Base-by-base conservation (phyloP, 2,329 filamentous ascomycete species). In the Cladophialophora exuberans region DNA sequence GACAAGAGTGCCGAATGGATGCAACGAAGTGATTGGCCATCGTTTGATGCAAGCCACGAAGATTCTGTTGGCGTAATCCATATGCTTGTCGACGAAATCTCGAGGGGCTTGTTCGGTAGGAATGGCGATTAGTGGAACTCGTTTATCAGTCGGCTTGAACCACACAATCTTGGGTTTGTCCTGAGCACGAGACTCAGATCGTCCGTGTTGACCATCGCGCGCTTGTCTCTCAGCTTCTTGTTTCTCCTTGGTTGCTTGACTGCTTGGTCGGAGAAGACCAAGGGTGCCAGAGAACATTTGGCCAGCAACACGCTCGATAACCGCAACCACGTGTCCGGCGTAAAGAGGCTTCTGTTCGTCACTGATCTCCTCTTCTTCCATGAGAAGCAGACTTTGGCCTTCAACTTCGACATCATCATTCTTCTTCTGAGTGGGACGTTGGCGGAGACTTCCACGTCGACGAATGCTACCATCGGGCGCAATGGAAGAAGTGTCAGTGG, bases 151-250 rank as follows among this genome's bases (percentile, higher is more conserved):
- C 55, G 94, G 94, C 80, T 99, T 99, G 79, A 99, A 99, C 94
- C 94, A 99, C 36, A 99, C 94, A 75, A 99, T 99, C 85, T 99
- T 99, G 61, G 94, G 94, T 76, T 97, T 97, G 62, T 99, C 94
- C 70, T 95, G 91, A 61, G 89, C 84, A 50, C 92, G 89, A 59
- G 92, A 89, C 62, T 94, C 86, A 49, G 86, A 83, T 57, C 82
- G 83, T 60, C 88, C 86, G 50, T 77, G 76, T 62, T 82, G 81
- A 60, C 92, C 93, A 70, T 97, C 93, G 64, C 93, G 87, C 65
- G 92, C 91, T 63, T 89, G 88, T 61, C 94, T 86, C 78, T 99
- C 94, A 39, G 94, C 94, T 72, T 99, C 94, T 72, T 99, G 94
- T 79, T 97, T 97, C 79, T 99, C 94, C 78, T 97, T 99, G 53